Conservation (phyloP, 2,329 filamentous ascomycete species). For the Ceratocystis variospora region DNA sequence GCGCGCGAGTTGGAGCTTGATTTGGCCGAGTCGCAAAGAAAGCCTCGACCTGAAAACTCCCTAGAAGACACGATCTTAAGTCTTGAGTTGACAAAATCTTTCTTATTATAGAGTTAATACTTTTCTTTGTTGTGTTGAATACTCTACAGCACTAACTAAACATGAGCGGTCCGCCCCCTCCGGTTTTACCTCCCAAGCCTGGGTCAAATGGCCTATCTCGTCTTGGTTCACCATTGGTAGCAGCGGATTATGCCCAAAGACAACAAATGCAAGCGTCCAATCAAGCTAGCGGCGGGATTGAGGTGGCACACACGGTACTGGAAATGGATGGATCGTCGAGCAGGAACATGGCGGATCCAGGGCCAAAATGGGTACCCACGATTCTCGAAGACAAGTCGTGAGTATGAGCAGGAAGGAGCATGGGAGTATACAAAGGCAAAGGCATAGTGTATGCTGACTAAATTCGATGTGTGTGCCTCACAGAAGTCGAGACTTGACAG, state of each 20-base stretch:
- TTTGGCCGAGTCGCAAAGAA: neutral
- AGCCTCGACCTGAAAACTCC: no score
- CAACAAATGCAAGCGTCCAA: neutral
- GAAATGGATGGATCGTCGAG: conserved; percentile 12
- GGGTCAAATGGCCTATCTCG: conserved; percentile 55
- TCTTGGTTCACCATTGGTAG: conserved; percentile 45
- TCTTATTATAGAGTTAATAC: no score
- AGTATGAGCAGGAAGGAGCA: conserved; percentile 24
- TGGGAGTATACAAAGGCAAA: neutral
- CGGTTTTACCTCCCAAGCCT: conserved; percentile 59
- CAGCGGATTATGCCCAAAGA: neutral
- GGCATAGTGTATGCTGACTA: conserved; percentile 22
- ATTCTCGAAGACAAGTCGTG: conserved; percentile 72
- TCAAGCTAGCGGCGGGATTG: neutral
- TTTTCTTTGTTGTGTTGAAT: no score
- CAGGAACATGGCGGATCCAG: conserved; percentile 33
- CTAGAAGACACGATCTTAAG: no score
- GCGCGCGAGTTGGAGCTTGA: neutral
- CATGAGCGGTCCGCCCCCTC: conserved; percentile 40
- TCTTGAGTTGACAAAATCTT: no score
- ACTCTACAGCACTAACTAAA: neutral
- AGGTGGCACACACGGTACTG: neutral
- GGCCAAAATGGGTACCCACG: conserved; percentile 65
- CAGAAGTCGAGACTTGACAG: conserved; percentile 66
- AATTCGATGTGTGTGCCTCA: conserved; percentile 10